phyloP scores from a whole-genome alignment of 2,329 filamentous ascomycete genomes.

The Aspergillus aculeatus region DNA sequence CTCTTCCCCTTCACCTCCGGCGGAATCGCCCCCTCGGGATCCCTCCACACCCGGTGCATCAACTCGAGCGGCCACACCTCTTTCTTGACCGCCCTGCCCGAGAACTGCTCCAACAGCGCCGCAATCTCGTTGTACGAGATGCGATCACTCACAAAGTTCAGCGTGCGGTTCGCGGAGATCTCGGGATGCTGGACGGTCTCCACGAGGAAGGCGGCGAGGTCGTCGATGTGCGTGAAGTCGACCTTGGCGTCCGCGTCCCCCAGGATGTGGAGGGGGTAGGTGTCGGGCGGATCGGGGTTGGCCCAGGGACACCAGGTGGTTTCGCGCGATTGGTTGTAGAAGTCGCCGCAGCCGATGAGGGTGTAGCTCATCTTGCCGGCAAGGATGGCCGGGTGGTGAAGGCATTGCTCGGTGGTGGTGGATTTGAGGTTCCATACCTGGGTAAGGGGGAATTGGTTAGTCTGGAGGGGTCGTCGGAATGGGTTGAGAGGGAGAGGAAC shows the following conservation, averaged over 20 bases:
- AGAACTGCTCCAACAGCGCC: slow-evolving; percentile 20
- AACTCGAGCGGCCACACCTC: slow-evolving; percentile 12
- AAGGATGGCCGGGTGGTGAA: not conserved
- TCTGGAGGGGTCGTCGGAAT: not conserved
- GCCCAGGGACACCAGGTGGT: slow-evolving; percentile 29
- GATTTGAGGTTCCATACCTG: not conserved
- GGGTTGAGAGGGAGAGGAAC: not conserved
- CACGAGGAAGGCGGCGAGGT: slow-evolving; percentile 28
- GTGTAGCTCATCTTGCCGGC: slow-evolving; percentile 23
- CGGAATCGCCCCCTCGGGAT: too few relatives aligned
- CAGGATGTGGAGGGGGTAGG: slow-evolving; percentile 25
- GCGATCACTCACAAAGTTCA: slow-evolving; percentile 27
- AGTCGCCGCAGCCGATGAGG: slow-evolving; percentile 32
- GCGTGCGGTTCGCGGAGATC: slow-evolving; percentile 20
- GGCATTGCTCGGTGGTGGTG: not conserved
- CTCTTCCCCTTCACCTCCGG: not conserved
- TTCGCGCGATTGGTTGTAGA: slow-evolving; percentile 32
- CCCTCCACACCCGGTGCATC: slow-evolving; percentile 15
- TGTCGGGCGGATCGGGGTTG: slow-evolving; percentile 13
- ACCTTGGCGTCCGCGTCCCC: slow-evolving; percentile 23
- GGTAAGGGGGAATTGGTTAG: not conserved
- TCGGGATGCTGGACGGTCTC: slow-evolving; percentile 24
- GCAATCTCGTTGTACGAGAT: slow-evolving; percentile 25
- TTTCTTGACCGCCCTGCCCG: slow-evolving; percentile 14
- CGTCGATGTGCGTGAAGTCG: slow-evolving; percentile 26